phyloP scores from a whole-genome alignment of 179 eudicot genomes.

The Heliamphora pulchella region DNA sequence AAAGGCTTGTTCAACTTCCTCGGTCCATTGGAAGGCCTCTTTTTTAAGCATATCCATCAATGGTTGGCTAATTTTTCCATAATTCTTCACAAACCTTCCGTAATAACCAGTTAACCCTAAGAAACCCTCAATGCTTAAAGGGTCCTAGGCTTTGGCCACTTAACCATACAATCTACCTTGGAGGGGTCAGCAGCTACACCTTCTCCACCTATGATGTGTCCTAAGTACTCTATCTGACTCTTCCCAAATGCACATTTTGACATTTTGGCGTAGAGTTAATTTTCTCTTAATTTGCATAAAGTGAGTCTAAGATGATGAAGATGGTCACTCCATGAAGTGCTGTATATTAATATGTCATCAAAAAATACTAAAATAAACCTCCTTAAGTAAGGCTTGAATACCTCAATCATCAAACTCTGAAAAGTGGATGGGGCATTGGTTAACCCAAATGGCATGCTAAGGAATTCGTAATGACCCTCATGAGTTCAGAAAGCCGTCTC shows the following conservation, averaged over 20 bases:
- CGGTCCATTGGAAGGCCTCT: background rate
- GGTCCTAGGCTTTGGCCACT: background rate
- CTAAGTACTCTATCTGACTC: background rate
- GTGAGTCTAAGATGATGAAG: accelerated
- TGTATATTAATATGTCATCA: background rate
- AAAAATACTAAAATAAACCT: too few species aligned
- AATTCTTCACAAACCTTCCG: too few species aligned
- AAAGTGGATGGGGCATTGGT: background rate
- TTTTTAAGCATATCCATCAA: background rate
- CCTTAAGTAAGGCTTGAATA: background rate
- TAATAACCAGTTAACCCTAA: background rate
- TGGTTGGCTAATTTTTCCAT: background rate
- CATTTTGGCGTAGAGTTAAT: background rate
- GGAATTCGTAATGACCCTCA: background rate
- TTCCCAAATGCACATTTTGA: background rate
- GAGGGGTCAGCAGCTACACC: background rate
- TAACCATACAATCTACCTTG: background rate
- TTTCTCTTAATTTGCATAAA: background rate
- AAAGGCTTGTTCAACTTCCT: background rate
- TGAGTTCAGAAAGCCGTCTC: background rate
- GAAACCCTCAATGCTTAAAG: background rate
- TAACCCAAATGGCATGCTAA: background rate
- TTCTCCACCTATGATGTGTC: background rate
- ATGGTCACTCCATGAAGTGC: background rate
- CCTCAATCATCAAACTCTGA: background rate